A percentile compares a stretch with the other conserved stretches of the same genome.
phyloP scores from a whole-genome alignment of 2,329 filamentous ascomycete genomes.

The Aspergillus alliaceus region DNA sequence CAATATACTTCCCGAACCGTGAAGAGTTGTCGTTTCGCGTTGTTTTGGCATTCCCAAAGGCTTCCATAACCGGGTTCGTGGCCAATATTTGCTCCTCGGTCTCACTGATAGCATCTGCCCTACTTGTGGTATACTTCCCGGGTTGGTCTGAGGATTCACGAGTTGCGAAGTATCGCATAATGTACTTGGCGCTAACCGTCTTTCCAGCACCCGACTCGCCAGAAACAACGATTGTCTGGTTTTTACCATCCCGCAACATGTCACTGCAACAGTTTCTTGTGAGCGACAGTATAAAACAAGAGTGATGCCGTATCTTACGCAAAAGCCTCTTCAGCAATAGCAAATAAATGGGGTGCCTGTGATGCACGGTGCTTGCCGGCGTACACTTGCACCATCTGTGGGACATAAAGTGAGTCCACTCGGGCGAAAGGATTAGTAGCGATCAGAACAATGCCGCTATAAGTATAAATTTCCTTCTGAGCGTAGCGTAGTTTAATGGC shows the following conservation, averaged over 20 bases:
- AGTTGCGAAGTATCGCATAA: conserved; percentile 99
- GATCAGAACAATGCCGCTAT: conserved; percentile 97
- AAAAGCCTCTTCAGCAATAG: conserved; percentile 98
- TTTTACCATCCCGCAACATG: conserved; percentile 93
- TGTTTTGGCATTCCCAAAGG: conserved; percentile 99
- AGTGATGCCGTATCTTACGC: conserved; percentile 60
- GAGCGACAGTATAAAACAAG: conserved; percentile 29
- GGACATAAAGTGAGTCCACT: conserved; percentile 96
- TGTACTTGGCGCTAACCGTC: conserved; percentile 99
- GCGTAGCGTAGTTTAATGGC: conserved; percentile 95
- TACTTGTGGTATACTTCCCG: conserved; percentile 72
- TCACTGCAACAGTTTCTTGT: conserved; percentile 60
- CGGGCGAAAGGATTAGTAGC: conserved; percentile 97
- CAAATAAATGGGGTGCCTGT: conserved; percentile 96
- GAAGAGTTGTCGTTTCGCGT: conserved; percentile 99
- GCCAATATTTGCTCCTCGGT: conserved; percentile 98
- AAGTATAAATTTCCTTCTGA: conserved; percentile 99
- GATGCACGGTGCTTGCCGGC: conserved; percentile 94
- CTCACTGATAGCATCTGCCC: conserved; percentile 83
- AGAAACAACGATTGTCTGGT: conserved; percentile 98
- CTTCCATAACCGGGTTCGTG: conserved; percentile 99
- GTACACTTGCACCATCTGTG: conserved; percentile 99
- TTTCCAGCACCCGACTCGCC: conserved; percentile 98
- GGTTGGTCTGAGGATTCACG: conserved; percentile 90
- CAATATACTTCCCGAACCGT: conserved; percentile 98